phyloP scores from a whole-genome alignment of 805 yeast species.

The Martiniozyma abietophila region DNA sequence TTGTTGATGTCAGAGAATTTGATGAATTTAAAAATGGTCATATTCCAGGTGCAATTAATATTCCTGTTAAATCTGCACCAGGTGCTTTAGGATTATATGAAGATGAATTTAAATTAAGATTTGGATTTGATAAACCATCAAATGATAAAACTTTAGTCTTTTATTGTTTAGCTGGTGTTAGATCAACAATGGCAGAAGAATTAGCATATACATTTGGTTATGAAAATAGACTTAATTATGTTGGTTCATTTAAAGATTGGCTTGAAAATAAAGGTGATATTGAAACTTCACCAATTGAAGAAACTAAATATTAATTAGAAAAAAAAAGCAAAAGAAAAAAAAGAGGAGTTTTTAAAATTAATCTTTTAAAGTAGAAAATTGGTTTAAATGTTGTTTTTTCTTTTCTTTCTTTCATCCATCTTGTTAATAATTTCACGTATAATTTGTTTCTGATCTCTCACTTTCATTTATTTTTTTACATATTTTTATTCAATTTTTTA shows the following conservation, averaged over 20 bases:
- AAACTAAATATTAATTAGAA: neutral
- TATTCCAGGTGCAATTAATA: conserved; percentile 77
- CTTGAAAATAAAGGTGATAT: conserved; percentile 31
- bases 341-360: too few relatives aligned
- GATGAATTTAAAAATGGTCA: conserved; percentile 61
- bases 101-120: conserved; percentile 72
- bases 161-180: conserved; percentile 88
- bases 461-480: too few relatives aligned
- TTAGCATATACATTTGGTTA: conserved; percentile 88
- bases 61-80: conserved; percentile 86
- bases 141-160: conserved; percentile 67
- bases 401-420: too few relatives aligned
- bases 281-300: conserved; percentile 9
- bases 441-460: too few relatives aligned
- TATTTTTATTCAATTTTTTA: too few relatives aligned
- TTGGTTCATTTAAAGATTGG: conserved; percentile 90
- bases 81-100: conserved; percentile 77
- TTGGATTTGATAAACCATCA: conserved; percentile 75
- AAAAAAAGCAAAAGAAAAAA: too few relatives aligned
- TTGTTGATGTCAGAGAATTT: conserved; percentile 93
- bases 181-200: conserved; percentile 86
- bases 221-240: conserved; percentile 70
- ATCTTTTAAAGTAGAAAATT: too few relatives aligned
- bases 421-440: too few relatives aligned
- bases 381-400: too few relatives aligned